Evolutionary conservation across 2,329 filamentous ascomycete genomes (phyloP).

Genomic region (Bisporella sp.): DNA sequence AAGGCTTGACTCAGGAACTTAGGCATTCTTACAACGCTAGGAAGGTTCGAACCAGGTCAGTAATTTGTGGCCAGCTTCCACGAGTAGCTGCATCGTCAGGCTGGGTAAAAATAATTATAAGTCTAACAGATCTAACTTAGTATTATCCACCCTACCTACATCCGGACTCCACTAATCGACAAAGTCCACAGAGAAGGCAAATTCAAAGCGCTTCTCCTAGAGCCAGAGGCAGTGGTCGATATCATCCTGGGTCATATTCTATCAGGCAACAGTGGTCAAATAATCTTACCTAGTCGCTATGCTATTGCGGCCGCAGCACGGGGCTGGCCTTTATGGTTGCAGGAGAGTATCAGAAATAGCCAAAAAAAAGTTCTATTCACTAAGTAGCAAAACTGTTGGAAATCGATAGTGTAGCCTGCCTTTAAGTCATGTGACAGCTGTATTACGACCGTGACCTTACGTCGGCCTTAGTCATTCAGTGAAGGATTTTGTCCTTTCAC

Average conservation of each 20-base stretch:
- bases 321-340: no score
- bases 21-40: conserved; percentile 29
- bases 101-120: not conserved
- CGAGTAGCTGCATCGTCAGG: not conserved
- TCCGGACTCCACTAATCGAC: conserved; percentile 7
- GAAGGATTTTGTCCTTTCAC: no score
- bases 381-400: no score
- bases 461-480: no score
- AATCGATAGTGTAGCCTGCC: no score
- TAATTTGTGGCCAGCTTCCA: no score
- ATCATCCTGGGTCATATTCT: not conserved
- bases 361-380: no score
- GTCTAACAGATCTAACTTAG: not conserved
- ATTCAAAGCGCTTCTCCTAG: conserved; percentile 4
- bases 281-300: not conserved
- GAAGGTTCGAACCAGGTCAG: conserved; percentile 31
- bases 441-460: no score
- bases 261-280: not conserved
- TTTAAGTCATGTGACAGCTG: no score
- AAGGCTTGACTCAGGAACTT: conserved; percentile 36
- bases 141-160: conserved; percentile 7
- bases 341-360: no score
- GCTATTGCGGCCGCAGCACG: no score
- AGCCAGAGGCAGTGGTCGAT: conserved; percentile 6
- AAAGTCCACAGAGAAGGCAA: not conserved